Evolutionary conservation across 345 rosid genomes (phyloP).

Genomic region (Turritis glabra): DNA sequence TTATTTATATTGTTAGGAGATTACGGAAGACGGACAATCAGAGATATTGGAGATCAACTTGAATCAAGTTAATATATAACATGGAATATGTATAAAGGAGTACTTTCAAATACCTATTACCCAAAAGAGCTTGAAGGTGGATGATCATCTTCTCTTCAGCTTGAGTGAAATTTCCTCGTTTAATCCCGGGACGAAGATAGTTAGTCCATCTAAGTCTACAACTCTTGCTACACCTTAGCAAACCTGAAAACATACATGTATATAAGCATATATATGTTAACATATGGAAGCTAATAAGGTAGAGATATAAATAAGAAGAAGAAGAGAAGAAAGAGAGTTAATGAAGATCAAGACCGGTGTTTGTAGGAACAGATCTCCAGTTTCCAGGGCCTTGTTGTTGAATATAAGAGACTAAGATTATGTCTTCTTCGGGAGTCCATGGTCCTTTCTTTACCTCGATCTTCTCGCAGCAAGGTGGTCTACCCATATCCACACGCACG

Average conservation of each 20-base stretch:
- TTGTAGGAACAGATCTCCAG: constrained; percentile 88
- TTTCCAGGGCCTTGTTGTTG: constrained; percentile 96
- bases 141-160: constrained; percentile 91
- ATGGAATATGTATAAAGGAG: not conserved
- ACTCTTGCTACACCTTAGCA: constrained; percentile 97
- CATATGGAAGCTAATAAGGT: not conserved
- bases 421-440: constrained; percentile 99
- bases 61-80: not conserved
- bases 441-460: constrained; percentile 94
- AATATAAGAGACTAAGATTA: constrained; percentile 80
- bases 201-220: constrained; percentile 99
- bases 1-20: not conserved
- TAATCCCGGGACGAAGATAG: constrained; percentile 92
- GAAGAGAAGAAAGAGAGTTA: not conserved
- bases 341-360: constrained; percentile 55
- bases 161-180: constrained; percentile 84
- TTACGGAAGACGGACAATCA: not conserved
- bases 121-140: constrained; percentile 97
- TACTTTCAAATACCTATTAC: constrained; percentile 61
- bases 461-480: constrained; percentile 92
- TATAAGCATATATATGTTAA: not conserved
- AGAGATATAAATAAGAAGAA: not conserved
- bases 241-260: constrained; percentile 48
- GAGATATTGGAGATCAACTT: not conserved
- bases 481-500: constrained; percentile 52